These are phyloP conservation scores for Cucurbita ficifolia DNA, from an alignment of 306 rosid species.

Conservation along the genomic window DNA sequence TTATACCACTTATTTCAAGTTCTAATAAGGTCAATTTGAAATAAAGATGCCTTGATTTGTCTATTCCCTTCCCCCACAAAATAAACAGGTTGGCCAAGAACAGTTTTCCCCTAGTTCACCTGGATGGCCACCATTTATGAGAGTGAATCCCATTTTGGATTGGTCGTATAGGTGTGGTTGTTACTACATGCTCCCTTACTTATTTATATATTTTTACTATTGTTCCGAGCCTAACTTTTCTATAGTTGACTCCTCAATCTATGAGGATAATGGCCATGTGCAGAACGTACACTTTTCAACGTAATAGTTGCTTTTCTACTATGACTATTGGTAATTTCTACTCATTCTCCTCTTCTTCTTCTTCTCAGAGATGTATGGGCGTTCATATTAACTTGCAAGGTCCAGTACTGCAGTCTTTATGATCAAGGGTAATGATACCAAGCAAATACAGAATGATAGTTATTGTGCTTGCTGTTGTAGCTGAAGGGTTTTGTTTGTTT, in stretches of 20 bases:
- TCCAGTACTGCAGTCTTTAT: constrained; percentile 80
- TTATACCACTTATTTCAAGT: background rate
- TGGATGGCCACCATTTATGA: constrained; percentile 97
- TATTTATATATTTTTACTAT: background rate
- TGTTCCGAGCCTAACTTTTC: background rate
- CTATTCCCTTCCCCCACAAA: background rate
- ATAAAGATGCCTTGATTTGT: background rate
- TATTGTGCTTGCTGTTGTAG: background rate
- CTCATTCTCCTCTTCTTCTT: background rate
- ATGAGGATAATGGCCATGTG: background rate
- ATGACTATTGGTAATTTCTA: background rate
- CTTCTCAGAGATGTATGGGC: constrained; percentile 86
- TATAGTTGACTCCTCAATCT: background rate
- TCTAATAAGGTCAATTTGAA: background rate
- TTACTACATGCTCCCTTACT: background rate
- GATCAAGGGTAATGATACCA: constrained; percentile 75
- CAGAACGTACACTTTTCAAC: background rate
- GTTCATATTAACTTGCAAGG: constrained; percentile 73
- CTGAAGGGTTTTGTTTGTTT: background rate
- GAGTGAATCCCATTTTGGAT: constrained; percentile 94
- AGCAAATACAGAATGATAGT: background rate
- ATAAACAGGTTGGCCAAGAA: constrained; percentile 79
- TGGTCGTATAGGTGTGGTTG: constrained; percentile 72
- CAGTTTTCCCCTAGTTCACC: constrained; percentile 93
- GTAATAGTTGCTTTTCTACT: background rate